Evolutionary conservation across 2,329 filamentous ascomycete species (phyloP).

Genomic region (Lasiodiplodia gonubiensis): DNA sequence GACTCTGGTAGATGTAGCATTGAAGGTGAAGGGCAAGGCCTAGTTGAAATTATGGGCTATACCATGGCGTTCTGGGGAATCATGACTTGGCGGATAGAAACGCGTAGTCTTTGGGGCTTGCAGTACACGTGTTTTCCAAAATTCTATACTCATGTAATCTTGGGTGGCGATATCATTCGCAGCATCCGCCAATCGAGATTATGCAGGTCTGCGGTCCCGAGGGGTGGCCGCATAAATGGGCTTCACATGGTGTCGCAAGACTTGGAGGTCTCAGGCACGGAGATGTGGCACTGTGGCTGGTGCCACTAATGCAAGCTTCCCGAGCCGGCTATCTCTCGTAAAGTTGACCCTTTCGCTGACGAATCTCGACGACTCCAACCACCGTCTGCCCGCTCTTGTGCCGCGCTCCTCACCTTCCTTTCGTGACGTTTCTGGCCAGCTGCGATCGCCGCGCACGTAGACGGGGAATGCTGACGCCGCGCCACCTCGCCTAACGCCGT

Average conservation of each 20-base stretch:
- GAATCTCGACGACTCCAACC: neutral
- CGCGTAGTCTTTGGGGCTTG: neutral
- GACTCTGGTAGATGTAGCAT: constrained; percentile 43
- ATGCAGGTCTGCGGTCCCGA: neutral
- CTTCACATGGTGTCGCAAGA: neutral
- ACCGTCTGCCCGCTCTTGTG: constrained; percentile 3
- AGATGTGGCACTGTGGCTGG: constrained; percentile 27
- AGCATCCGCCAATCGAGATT: neutral
- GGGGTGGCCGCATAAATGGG: neutral
- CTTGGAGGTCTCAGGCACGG: neutral
- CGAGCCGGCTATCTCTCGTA: constrained; percentile 23
- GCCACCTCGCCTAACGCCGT: constrained; percentile 29
- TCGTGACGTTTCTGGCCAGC: constrained; percentile 6
- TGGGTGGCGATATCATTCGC: neutral
- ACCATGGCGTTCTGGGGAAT: constrained; percentile 10
- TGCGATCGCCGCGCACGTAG: constrained; percentile 22
- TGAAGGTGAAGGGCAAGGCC: constrained; percentile 41
- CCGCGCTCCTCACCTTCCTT: neutral
- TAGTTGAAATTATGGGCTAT: neutral
- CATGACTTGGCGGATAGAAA: neutral
- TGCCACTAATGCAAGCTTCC: constrained; percentile 26
- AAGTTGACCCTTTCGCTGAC: constrained; percentile 28
- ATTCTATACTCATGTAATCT: neutral
- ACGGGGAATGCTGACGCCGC: constrained; percentile 22
- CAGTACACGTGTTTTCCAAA: neutral